These are phyloP conservation scores for Penicillium sp. DNA, from an alignment of 2,329 filamentous ascomycete species.

Conservation along the genomic window DNA sequence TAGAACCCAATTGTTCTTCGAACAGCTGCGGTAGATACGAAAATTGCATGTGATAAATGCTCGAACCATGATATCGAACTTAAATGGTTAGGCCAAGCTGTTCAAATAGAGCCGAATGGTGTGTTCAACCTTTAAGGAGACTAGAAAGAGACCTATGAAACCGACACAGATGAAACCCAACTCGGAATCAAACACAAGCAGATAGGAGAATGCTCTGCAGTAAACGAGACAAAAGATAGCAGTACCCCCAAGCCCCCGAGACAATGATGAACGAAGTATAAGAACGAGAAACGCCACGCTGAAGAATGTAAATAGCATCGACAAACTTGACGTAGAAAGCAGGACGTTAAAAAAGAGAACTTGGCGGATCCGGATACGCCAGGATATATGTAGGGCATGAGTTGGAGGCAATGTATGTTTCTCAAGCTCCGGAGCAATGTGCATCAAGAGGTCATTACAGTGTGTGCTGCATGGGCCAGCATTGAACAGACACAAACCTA, in stretches of 20 bases:
- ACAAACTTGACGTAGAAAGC: slow-evolving; percentile 1
- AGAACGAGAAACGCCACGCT: slow-evolving; percentile 26
- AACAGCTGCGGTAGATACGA: not conserved
- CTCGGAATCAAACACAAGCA: slow-evolving; percentile 11
- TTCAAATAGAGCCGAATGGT: not conserved
- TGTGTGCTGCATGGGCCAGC: slow-evolving; percentile 26
- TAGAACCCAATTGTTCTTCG: not conserved
- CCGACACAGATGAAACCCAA: not conserved
- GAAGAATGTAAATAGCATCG: slow-evolving; percentile 13
- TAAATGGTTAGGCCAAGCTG: not conserved
- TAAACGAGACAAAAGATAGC: slow-evolving; percentile 6
- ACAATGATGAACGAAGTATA: slow-evolving; percentile 4
- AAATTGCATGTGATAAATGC: not conserved
- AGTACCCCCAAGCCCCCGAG: not conserved
- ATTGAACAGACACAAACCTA: slow-evolving; percentile 17
- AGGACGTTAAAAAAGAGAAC: not conserved
- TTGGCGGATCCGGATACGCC: slow-evolving; percentile 18
- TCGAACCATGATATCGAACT: not conserved
- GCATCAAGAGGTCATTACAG: slow-evolving; percentile 8
- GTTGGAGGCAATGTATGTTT: slow-evolving; percentile 10
- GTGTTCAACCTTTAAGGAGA: not conserved
- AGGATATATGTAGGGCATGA: slow-evolving; percentile 19
- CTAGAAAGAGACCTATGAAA: not conserved
- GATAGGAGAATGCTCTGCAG: slow-evolving; percentile 5
- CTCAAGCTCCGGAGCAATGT: slow-evolving; percentile 17